Conservation (phyloP, 106 monocot species). For the Chionographis japonica region DNA sequence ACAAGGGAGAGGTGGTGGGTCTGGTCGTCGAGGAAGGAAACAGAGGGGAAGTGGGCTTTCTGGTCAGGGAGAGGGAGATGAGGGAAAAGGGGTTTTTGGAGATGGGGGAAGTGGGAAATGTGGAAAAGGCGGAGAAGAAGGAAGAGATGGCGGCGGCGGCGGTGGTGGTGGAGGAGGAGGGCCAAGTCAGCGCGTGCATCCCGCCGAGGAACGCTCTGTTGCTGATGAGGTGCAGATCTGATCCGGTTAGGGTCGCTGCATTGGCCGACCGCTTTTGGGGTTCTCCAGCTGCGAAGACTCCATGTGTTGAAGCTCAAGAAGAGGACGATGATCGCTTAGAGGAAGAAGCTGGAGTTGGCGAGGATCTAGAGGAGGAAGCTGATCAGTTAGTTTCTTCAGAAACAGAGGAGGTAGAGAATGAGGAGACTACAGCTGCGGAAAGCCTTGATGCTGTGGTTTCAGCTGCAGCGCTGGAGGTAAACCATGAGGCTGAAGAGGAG, state of each 20-base stretch:
- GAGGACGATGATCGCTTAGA: conserved; percentile 9
- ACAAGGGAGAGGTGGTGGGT: conserved; percentile 20
- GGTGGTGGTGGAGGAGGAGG: conserved; percentile 27
- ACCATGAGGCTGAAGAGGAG: background rate
- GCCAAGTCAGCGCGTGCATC: conserved; percentile 53
- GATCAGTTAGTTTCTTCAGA: conserved; percentile 5
- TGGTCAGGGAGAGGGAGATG: background rate
- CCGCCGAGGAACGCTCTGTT: conserved; percentile 87
- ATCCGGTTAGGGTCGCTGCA: conserved; percentile 89
- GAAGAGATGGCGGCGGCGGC: conserved; percentile 15
- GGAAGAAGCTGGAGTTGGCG: background rate
- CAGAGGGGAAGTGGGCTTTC: background rate
- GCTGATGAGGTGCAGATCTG: conserved; percentile 94
- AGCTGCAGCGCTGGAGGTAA: background rate
- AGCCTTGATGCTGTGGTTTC: background rate
- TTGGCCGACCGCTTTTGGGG: conserved; percentile 70
- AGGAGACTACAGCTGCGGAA: background rate
- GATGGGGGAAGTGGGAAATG: conserved; percentile 28
- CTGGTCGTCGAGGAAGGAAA: conserved; percentile 17
- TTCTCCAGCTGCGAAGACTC: conserved; percentile 40
- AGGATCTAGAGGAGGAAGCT: conserved; percentile 5
- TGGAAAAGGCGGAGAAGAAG: conserved; percentile 21
- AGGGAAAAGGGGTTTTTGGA: conserved; percentile 10
- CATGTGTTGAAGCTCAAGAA: conserved; percentile 9
- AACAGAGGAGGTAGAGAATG: conserved; percentile 11